These are phyloP conservation scores for Plectosphaerella plurivora DNA, from an alignment of 2,329 filamentous ascomycete genomes.

Conservation along the genomic window DNA sequence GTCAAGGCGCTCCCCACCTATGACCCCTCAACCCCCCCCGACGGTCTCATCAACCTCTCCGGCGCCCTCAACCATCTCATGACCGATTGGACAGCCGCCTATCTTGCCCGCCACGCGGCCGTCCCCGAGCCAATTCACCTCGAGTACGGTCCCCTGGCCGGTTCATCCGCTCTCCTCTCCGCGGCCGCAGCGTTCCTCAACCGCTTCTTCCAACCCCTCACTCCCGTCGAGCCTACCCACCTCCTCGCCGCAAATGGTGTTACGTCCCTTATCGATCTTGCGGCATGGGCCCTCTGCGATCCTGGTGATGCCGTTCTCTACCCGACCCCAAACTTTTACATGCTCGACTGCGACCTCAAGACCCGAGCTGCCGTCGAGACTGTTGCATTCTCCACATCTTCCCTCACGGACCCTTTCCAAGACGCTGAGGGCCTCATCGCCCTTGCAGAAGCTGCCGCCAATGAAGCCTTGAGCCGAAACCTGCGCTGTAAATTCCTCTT, in stretches of 20 bases:
- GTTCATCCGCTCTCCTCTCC: background rate
- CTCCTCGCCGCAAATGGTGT: conserved; percentile 3
- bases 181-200: conserved; percentile 5
- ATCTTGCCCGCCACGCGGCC: background rate
- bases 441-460: background rate
- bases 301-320: conserved; percentile 3
- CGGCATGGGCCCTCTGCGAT: conserved; percentile 1
- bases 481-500: background rate
- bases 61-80: background rate
- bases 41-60: background rate
- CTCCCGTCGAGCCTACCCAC: conserved; percentile 1
- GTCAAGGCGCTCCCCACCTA: background rate
- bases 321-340: conserved; percentile 1
- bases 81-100: background rate
- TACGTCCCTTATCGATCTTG: background rate
- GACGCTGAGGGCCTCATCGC: background rate
- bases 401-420: background rate
- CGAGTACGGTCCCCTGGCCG: background rate
- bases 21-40: background rate
- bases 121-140: background rate
- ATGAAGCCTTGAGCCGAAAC: background rate
- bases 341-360: background rate
- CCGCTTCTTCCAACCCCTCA: conserved; percentile 3
- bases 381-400: background rate
- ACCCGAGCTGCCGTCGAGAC: background rate